phyloP scores from a whole-genome alignment of 2,329 filamentous ascomycete species.

The Colletotrichum echinochloae region DNA sequence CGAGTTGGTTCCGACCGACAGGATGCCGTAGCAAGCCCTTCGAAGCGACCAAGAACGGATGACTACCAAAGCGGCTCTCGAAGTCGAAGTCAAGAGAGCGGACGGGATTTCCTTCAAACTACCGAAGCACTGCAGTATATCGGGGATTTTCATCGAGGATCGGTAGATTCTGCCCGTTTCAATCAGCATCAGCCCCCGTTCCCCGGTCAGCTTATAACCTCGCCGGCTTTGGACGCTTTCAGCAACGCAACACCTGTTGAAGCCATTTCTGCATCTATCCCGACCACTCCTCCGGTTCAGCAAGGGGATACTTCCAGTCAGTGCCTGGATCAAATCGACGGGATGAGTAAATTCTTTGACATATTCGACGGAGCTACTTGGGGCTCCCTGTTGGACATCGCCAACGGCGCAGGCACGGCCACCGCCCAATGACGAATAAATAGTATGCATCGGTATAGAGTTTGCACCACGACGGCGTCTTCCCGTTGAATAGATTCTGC shows the following conservation, averaged over 20 bases:
- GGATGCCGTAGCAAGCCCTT: not conserved
- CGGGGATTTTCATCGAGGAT: not conserved
- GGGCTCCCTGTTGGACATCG: slow-evolving; percentile 29
- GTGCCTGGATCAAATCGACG: not conserved
- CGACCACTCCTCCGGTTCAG: slow-evolving; percentile 30
- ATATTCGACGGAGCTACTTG: slow-evolving; percentile 38
- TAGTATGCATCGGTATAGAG: not conserved
- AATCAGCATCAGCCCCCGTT: not conserved
- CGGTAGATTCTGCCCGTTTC: not conserved
- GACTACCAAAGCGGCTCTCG: too few relatives aligned
- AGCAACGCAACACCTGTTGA: not conserved
- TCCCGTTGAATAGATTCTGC: not conserved
- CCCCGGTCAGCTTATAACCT: too few relatives aligned
- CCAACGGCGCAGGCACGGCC: slow-evolving; percentile 15
- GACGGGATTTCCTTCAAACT: not conserved
- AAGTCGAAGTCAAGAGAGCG: not conserved
- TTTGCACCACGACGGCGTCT: not conserved
- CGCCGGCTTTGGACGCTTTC: not conserved
- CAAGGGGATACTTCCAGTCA: not conserved
- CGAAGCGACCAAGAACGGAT: not conserved
- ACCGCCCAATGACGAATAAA: not conserved
- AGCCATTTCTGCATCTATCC: slow-evolving; percentile 19
- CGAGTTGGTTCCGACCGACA: not conserved
- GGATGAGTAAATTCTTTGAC: slow-evolving; percentile 15
- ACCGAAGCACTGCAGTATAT: too few relatives aligned